These are phyloP conservation scores for Ustilago bromivora DNA, from an alignment of 1,284 basidiomycete genomes.

Conservation along the genomic window DNA sequence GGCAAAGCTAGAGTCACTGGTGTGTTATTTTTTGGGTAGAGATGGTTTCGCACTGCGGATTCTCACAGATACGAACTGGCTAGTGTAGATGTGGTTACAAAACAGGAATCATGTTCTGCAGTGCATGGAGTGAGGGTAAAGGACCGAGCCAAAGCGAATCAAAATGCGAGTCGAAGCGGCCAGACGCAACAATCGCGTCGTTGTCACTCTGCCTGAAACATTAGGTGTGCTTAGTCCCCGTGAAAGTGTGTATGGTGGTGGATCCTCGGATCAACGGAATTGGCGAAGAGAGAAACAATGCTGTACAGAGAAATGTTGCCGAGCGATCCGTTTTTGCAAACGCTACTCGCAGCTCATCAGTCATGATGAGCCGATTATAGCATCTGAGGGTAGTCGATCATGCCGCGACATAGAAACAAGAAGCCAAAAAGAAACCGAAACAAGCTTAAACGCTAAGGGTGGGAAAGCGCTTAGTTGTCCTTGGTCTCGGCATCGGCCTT, in stretches of 20 bases:
- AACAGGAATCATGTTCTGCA: slow-evolving; percentile 14
- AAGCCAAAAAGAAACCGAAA: not conserved
- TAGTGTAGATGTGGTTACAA: slow-evolving; percentile 11
- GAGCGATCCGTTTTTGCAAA: not conserved
- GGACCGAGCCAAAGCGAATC: not conserved
- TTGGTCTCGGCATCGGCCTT: slow-evolving; percentile 52
- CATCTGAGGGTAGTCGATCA: not conserved
- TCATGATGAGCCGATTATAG: not conserved
- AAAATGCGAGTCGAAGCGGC: slow-evolving; percentile 19
- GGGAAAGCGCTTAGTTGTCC: slow-evolving; percentile 42
- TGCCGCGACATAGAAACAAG: not conserved
- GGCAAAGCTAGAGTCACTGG: slow-evolving; percentile 9
- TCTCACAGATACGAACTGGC: slow-evolving; percentile 23
- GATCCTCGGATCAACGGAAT: slow-evolving; percentile 20
- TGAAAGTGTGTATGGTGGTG: not conserved
- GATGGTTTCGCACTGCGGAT: slow-evolving; percentile 13
- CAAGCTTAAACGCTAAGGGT: not conserved
- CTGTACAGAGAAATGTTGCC: slow-evolving; percentile 5
- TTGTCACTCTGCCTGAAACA: slow-evolving; percentile 1
- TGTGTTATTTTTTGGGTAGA: slow-evolving; percentile 24
- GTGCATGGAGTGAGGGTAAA: slow-evolving; percentile 6
- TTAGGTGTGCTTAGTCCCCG: not conserved
- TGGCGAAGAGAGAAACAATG: slow-evolving; percentile 1
- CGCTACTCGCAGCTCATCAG: not conserved
- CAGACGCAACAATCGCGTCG: slow-evolving; percentile 16